Base-by-base conservation (phyloP, 495 filamentous ascomycete species). In the Penicillium paradoxum region DNA sequence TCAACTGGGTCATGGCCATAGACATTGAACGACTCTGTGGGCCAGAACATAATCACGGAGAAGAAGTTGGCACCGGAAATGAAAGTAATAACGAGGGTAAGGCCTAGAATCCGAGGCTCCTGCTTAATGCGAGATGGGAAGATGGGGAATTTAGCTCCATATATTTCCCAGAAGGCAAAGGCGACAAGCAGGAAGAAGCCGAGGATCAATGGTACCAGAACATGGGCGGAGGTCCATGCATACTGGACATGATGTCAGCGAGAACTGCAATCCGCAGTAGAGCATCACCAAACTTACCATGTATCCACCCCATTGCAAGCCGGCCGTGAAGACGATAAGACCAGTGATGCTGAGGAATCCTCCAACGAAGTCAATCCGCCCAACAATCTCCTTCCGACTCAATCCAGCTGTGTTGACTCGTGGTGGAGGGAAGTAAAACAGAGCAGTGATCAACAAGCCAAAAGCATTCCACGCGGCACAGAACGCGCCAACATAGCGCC, bases 11-110 rank as follows among this genome's bases (percentile, higher is more conserved):
- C 80, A 51, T 88, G 83, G 13, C 84, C 85, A 54, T 87, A 88
- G 8, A 88, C 83, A 59, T 88, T 88, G 73, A 83, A 87, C 1
- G 84, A 81, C 66, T 89, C 79, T 0, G 82, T 85, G 0, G 86
- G 86, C 86, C 85, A 89, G 58, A 89, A 83, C 66, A 88, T 78
- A 22, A 89, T 63, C 3, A 88, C 80, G 13, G 83, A 83, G 70
- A 88, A 88, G 76, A 88, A 89, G 63, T 88, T 88, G 49, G 84
- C 83, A 9, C 86, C 86, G 8, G 79, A 83, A 40, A 89, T 86
- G 66, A 85, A 86, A 10, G 85, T 88, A 63, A 89, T 88, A 47
- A 89, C 60, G 3, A 89, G 70, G 0, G 83, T 88, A 5, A 89
- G 65, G 17, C 72, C 66, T 4, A 89, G 69, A 5, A 80, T 85